Conservation (phyloP, 331 rosid genomes). For the Cydonia oblonga region DNA sequence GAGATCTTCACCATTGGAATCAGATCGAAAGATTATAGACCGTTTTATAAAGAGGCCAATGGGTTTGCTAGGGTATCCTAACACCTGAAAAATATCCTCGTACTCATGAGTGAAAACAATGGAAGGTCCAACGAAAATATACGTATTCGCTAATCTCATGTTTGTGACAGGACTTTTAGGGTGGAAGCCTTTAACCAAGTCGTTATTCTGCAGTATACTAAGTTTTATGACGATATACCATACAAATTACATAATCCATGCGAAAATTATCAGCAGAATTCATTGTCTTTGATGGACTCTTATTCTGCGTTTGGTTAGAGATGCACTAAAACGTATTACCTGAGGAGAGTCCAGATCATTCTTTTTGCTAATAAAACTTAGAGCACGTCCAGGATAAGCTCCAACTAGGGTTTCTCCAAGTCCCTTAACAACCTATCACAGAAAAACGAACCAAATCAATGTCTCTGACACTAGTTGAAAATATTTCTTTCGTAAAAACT, state of each 20-base stretch:
- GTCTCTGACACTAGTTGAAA: not conserved
- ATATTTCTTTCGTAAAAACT: not conserved
- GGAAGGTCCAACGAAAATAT: not conserved
- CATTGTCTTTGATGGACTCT: no score
- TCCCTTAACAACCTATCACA: conserved; percentile 80
- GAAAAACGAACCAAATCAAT: conserved; percentile 5
- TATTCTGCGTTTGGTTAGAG: no score
- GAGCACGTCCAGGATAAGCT: conserved; percentile 98
- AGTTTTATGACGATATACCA: no score
- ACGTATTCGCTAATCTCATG: not conserved
- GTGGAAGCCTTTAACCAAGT: not conserved
- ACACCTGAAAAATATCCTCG: conserved; percentile 41
- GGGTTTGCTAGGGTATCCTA: conserved; percentile 97
- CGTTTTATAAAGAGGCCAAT: conserved; percentile 68
- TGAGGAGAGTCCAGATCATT: conserved; percentile 65
- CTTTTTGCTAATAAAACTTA: conserved; percentile 85
- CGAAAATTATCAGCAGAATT: no score
- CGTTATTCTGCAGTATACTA: not conserved
- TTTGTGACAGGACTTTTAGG: not conserved
- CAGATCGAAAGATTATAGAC: conserved; percentile 88
- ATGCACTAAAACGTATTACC: no score
- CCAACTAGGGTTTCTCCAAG: conserved; percentile 97
- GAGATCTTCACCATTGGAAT: conserved; percentile 96
- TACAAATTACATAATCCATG: no score
- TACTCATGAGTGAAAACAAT: conserved; percentile 6